Evolutionary conservation across 352 stramenopile genomes (phyloP).

Genomic region (Pythium periplocum): DNA sequence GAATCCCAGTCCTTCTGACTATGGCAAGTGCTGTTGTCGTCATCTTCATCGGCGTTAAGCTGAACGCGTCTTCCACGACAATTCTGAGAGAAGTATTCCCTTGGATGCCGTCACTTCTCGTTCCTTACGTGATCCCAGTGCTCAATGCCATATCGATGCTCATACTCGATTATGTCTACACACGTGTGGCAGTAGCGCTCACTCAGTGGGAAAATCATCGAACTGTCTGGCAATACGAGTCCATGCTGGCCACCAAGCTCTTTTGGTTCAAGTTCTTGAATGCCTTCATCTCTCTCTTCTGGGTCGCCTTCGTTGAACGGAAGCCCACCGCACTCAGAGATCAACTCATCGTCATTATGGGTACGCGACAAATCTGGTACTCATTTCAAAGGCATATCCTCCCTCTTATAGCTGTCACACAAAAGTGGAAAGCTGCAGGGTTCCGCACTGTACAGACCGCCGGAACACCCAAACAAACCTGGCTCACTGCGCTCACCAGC

Average conservation of each 20-base stretch:
- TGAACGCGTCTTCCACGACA: constrained; percentile 21
- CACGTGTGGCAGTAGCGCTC: constrained; percentile 39
- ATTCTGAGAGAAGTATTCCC: constrained; percentile 24
- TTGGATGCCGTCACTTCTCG: constrained; percentile 32
- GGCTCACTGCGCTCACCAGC: constrained; percentile 1
- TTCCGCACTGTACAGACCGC: constrained; percentile 15
- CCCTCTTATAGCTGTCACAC: constrained; percentile 44
- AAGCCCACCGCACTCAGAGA: constrained; percentile 42
- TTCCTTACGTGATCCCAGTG: constrained; percentile 51
- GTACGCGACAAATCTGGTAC: constrained; percentile 66
- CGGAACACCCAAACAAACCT: background rate
- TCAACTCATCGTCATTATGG: constrained; percentile 69
- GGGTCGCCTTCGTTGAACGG: constrained; percentile 65
- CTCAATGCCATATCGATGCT: constrained; percentile 69
- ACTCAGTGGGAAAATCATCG: constrained; percentile 79
- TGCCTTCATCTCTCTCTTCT: constrained; percentile 77
- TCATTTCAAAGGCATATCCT: constrained; percentile 43
- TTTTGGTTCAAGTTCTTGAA: constrained; percentile 86
- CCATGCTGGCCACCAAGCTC: constrained; percentile 68
- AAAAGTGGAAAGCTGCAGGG: constrained; percentile 32
- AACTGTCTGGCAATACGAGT: constrained; percentile 73
- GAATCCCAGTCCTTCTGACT: constrained; percentile 42
- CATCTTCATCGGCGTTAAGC: constrained; percentile 58
- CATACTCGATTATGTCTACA: constrained; percentile 70
- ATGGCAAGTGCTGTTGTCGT: constrained; percentile 45